A percentile compares a stretch with the other conserved stretches of the same genome.
Conservation (phyloP, 129 eudicot species). For the Escallonia rubra region DNA sequence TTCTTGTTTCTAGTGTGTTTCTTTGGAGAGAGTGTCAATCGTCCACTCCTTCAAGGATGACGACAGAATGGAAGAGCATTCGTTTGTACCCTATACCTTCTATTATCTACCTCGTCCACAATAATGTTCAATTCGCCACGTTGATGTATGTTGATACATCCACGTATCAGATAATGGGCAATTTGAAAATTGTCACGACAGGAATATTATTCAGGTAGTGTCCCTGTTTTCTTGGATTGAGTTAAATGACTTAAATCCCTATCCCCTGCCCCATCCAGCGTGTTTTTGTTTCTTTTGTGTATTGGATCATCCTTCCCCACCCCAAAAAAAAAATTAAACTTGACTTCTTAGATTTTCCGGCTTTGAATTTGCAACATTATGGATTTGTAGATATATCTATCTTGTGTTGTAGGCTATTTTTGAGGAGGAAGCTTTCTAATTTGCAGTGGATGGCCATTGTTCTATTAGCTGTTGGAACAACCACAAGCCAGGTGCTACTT, state of each 20-base stretch:
- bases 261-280: not conserved
- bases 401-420: constrained; percentile 56
- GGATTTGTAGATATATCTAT: constrained; percentile 11
- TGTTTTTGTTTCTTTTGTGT: not conserved
- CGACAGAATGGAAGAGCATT: constrained; percentile 59
- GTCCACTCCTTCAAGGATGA: constrained; percentile 64
- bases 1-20: constrained; percentile 48
- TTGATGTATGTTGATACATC: constrained; percentile 77
- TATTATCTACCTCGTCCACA: constrained; percentile 70
- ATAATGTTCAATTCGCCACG: constrained; percentile 76
- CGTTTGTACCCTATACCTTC: constrained; percentile 72
- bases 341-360: not conserved
- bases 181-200: constrained; percentile 77
- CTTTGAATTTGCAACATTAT: constrained; percentile 4
- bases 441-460: constrained; percentile 92
- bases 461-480: constrained; percentile 83
- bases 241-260: not conserved
- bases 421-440: constrained; percentile 83
- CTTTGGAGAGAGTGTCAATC: constrained; percentile 57
- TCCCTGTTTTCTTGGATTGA: constrained; percentile 1
- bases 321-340: not conserved
- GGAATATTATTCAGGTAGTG: constrained; percentile 65
- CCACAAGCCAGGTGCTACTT: constrained; percentile 88
- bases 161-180: constrained; percentile 84
- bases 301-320: not conserved